A percentile compares a stretch with the other conserved stretches of the same genome.
Conservation (phyloP, 495 filamentous ascomycete species). For the Ramalina intermedia region DNA sequence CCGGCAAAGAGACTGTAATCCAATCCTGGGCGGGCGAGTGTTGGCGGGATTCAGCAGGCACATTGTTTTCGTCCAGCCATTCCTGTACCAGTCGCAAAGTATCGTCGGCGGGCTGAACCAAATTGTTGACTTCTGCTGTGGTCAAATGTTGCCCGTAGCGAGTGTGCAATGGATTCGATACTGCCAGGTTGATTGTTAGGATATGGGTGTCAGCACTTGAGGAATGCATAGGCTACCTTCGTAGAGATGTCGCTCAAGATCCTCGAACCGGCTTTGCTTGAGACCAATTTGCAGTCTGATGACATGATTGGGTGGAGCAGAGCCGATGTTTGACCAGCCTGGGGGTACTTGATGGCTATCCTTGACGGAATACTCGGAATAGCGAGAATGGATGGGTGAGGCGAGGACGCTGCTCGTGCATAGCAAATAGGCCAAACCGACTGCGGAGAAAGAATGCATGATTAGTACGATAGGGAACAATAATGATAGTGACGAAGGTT, state of each 20-base stretch:
- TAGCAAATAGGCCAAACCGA: not conserved
- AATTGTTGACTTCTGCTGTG: slow-evolving; percentile 23
- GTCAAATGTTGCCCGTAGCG: slow-evolving; percentile 31
- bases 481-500: no score
- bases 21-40: slow-evolving; percentile 28
- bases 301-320: slow-evolving; percentile 24
- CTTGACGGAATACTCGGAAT: slow-evolving; percentile 32
- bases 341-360: slow-evolving; percentile 34
- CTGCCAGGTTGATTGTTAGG: slow-evolving; percentile 8
- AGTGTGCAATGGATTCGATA: slow-evolving; percentile 26
- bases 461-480: not conserved
- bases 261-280: slow-evolving; percentile 28
- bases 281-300: slow-evolving; percentile 28
- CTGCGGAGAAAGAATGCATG: not conserved
- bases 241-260: slow-evolving; percentile 26
- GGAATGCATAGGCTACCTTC: slow-evolving; percentile 19
- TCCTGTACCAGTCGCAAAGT: slow-evolving; percentile 22
- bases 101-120: slow-evolving; percentile 22
- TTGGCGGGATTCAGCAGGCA: slow-evolving; percentile 7
- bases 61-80: slow-evolving; percentile 28
- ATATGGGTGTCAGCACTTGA: not conserved
- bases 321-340: slow-evolving; percentile 30
- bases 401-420: not conserved
- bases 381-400: slow-evolving; percentile 4
- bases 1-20: slow-evolving; percentile 23